phyloP scores from a whole-genome alignment of 129 eudicot species.

The Flaveria robusta region DNA sequence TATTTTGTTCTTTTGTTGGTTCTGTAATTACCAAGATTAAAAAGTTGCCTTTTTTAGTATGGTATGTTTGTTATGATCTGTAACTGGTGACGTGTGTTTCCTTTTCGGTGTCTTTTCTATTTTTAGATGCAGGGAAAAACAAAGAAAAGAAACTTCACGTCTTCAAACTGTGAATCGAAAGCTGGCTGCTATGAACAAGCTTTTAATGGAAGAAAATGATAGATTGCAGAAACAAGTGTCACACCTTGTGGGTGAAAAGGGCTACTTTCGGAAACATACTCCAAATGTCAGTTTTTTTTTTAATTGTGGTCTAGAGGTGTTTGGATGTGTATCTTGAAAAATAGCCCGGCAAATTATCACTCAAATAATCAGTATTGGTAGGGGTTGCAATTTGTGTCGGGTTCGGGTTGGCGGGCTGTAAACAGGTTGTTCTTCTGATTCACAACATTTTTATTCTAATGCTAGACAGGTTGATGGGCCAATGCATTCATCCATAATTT shows the following conservation, averaged over 20 bases:
- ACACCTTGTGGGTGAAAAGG: conserved; percentile 75
- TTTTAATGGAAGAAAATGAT: conserved; percentile 88
- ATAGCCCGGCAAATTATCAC: too few relatives aligned
- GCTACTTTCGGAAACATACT: conserved; percentile 69
- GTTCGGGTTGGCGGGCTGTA: too few relatives aligned
- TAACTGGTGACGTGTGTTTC: not conserved
- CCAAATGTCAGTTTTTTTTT: conserved; percentile 50
- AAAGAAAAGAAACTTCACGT: conserved; percentile 89
- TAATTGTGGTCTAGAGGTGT: not conserved
- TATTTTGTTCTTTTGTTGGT: conserved; percentile 3
- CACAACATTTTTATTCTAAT: not conserved
- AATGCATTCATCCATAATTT: not conserved
- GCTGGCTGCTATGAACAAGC: conserved; percentile 89
- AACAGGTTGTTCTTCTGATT: not conserved
- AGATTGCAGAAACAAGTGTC: conserved; percentile 85
- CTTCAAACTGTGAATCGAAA: conserved; percentile 85
- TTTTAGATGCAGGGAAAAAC: conserved; percentile 84
- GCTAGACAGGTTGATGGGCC: not conserved
- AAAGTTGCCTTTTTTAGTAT: not conserved
- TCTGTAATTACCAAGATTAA: not conserved
- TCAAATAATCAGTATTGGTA: too few relatives aligned
- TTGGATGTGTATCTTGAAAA: conserved; percentile 11
- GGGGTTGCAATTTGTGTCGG: too few relatives aligned
- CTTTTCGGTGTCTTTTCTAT: not conserved
- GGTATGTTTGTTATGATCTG: conserved; percentile 3